Conservation (phyloP, 75 land plant genomes). For the Selaginella tamariscina region DNA sequence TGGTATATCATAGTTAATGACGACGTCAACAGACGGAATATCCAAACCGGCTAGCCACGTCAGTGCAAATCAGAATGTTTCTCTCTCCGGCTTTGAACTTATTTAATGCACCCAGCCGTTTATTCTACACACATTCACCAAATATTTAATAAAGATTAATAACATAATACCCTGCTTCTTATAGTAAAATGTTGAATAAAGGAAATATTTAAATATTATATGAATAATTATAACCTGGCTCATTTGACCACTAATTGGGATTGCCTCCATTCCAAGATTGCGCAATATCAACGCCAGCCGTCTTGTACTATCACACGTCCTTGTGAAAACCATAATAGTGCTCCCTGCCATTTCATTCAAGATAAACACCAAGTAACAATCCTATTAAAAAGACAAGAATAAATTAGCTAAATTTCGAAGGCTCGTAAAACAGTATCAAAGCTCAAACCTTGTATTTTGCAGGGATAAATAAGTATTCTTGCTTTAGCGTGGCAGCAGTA, state of each 20-base stretch:
- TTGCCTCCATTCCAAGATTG: constrained; percentile 70
- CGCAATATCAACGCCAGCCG: constrained; percentile 62
- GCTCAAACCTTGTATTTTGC: constrained; percentile 67
- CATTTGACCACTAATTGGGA: constrained; percentile 94
- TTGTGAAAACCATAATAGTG: constrained; percentile 84
- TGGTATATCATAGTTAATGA: constrained; percentile 87
- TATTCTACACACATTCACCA: constrained; percentile 34
- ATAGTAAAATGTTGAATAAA: background rate
- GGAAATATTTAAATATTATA: too few relatives aligned
- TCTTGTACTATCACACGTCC: constrained; percentile 79
- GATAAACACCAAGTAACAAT: constrained; percentile 74
- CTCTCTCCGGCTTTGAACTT: constrained; percentile 87
- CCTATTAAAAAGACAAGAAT: constrained; percentile 29
- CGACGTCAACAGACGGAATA: constrained; percentile 89
- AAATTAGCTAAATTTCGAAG: background rate
- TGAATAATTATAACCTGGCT: constrained; percentile 43
- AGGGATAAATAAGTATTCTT: constrained; percentile 74
- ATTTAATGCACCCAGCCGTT: constrained; percentile 66
- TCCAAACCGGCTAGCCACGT: constrained; percentile 98
- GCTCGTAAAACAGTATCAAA: background rate
- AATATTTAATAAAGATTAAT: background rate
- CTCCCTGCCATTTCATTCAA: constrained; percentile 57
- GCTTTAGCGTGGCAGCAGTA: constrained; percentile 85
- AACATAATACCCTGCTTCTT: too few relatives aligned
- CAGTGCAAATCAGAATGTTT: constrained; percentile 80